Evolutionary conservation across 768 basidiomycete species (phyloP).

Genomic region (Dioszegia aurantiaca): DNA sequence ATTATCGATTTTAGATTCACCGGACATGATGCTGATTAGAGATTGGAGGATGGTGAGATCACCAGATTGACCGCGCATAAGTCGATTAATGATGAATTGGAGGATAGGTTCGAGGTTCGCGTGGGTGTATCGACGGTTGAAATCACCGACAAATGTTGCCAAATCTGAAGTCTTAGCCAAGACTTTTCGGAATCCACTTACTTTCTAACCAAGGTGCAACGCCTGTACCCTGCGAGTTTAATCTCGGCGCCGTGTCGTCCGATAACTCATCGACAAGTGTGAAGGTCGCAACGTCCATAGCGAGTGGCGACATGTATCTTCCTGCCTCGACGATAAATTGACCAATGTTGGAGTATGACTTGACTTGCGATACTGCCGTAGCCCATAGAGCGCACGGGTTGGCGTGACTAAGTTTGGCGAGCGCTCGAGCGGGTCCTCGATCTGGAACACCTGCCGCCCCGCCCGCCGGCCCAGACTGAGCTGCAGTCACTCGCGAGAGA

Average conservation of each 20-base stretch:
- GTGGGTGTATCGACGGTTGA: slow-evolving; percentile 73
- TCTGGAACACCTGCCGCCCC: slow-evolving; percentile 29
- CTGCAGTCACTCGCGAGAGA: slow-evolving; percentile 70
- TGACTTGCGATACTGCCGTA: slow-evolving; percentile 86
- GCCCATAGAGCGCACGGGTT: slow-evolving; percentile 89
- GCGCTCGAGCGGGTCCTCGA: slow-evolving; percentile 68
- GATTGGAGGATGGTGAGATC: slow-evolving; percentile 87
- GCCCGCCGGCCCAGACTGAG: slow-evolving; percentile 22
- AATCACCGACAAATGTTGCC: slow-evolving; percentile 86
- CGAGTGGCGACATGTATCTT: slow-evolving; percentile 84
- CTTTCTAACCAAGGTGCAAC: slow-evolving; percentile 40
- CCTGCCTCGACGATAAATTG: slow-evolving; percentile 83
- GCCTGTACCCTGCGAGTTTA: slow-evolving; percentile 34
- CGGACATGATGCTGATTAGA: slow-evolving; percentile 91
- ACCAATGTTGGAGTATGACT: slow-evolving; percentile 88
- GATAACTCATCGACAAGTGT: slow-evolving; percentile 81
- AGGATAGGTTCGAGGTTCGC: slow-evolving; percentile 79
- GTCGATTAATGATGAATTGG: slow-evolving; percentile 85
- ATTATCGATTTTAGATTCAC: slow-evolving; percentile 84
- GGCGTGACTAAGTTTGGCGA: slow-evolving; percentile 89
- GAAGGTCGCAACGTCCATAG: slow-evolving; percentile 88
- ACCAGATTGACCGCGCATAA: slow-evolving; percentile 69
- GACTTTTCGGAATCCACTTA: slow-evolving; percentile 16
- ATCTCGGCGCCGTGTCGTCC: slow-evolving; percentile 54
- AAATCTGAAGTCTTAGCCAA: slow-evolving; percentile 68